Percentiles rank a stretch among this genome's conserved stretches.
These are phyloP conservation scores for Syzygium grande DNA, from an alignment of 345 rosid species.

Conservation along the genomic window DNA sequence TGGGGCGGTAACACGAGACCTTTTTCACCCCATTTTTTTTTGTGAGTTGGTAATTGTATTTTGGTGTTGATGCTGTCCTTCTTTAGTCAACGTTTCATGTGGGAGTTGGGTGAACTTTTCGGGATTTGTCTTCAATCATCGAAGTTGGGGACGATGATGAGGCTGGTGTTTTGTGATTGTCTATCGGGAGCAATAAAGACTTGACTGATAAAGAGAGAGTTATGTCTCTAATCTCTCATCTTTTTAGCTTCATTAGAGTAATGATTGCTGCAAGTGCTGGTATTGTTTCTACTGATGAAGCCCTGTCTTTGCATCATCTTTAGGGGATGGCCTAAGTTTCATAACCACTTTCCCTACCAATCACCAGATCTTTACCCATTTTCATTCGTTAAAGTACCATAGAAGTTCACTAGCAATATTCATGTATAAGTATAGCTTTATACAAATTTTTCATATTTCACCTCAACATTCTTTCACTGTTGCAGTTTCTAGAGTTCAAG, in stretches of 20 bases:
- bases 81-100: background rate
- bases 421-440: background rate
- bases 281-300: background rate
- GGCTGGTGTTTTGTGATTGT: background rate
- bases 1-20: constrained; percentile 51
- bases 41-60: background rate
- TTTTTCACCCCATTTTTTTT: constrained; percentile 19
- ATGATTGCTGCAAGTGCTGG: background rate
- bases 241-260: background rate
- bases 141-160: background rate
- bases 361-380: background rate
- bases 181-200: background rate
- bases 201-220: background rate
- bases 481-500: background rate
- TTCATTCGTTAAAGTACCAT: background rate
- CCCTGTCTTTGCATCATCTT: background rate
- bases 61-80: background rate
- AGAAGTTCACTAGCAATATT: background rate
- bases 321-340: background rate
- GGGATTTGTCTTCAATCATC: background rate
- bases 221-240: background rate
- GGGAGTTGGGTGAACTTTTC: background rate
- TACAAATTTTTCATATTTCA: background rate
- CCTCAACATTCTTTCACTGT: background rate
- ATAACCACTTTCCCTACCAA: background rate